Conservation (phyloP, 176 grass and related monocot genomes). For the Eragrostis curvula region DNA sequence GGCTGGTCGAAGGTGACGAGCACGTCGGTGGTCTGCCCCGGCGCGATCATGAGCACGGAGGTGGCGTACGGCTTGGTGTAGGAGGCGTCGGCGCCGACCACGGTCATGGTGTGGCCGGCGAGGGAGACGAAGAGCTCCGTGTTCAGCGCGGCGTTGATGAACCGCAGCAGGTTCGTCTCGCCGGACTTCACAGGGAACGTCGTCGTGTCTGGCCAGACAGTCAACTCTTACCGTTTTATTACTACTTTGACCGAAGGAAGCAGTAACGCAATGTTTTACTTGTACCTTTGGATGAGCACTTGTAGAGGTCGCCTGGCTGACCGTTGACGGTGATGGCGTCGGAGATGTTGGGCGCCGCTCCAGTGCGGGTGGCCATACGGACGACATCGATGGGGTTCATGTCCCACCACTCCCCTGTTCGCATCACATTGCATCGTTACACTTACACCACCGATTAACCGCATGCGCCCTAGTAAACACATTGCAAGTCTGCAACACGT, state of each 20-base stretch:
- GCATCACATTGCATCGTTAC: not conserved
- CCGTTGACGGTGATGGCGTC: conserved; percentile 92
- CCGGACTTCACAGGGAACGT: conserved; percentile 70
- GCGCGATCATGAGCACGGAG: conserved; percentile 65
- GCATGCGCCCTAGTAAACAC: not conserved
- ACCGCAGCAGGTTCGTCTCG: conserved; percentile 83
- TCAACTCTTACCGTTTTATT: too few species aligned
- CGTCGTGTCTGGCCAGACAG: too few species aligned
- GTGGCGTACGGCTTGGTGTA: conserved; percentile 86
- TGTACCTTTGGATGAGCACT: conserved; percentile 69
- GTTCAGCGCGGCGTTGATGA: conserved; percentile 94
- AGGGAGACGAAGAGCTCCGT: conserved; percentile 83
- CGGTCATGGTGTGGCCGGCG: conserved; percentile 85
- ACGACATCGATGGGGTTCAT: conserved; percentile 87
- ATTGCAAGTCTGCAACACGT: too few species aligned
- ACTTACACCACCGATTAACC: not conserved
- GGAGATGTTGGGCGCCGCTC: conserved; percentile 76
- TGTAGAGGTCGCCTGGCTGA: conserved; percentile 93
- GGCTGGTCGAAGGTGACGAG: conserved; percentile 77
- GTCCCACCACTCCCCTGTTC: conserved; percentile 92
- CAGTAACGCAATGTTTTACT: too few species aligned
- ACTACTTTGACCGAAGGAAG: too few species aligned
- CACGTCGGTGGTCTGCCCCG: conserved; percentile 94
- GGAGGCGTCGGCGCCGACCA: conserved; percentile 81
- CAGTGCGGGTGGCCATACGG: conserved; percentile 67